Evolutionary conservation across 1,139 yeast species (phyloP).

Genomic region (Wickerhamomyces sp.): DNA sequence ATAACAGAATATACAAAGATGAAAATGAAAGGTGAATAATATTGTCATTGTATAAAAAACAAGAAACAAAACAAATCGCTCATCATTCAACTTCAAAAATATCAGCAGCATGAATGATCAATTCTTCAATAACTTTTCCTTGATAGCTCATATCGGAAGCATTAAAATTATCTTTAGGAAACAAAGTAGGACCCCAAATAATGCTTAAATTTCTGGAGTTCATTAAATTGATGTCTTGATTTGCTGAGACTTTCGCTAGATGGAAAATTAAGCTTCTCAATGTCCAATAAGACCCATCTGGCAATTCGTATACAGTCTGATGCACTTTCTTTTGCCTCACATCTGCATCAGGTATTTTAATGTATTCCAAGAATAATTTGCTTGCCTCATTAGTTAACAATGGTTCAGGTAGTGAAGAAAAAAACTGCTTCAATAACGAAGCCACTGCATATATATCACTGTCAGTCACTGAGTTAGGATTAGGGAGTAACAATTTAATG

Average conservation of each 20-base stretch:
- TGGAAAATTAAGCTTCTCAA: conserved; percentile 81
- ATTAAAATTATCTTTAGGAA: conserved; percentile 55
- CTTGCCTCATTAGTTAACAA: conserved; percentile 55
- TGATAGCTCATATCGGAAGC: conserved; percentile 80
- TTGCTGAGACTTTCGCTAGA: conserved; percentile 65
- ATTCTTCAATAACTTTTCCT: conserved; percentile 78
- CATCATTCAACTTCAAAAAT: conserved; percentile 68
- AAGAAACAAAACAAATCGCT: background rate
- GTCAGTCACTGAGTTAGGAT: conserved; percentile 48
- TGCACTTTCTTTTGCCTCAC: conserved; percentile 73
- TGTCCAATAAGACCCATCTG: conserved; percentile 94
- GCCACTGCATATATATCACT: conserved; percentile 73
- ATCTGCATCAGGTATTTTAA: conserved; percentile 57
- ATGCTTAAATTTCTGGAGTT: conserved; percentile 46
- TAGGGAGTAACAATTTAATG: conserved; percentile 48
- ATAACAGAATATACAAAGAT: no score
- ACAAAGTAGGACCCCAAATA: conserved; percentile 91
- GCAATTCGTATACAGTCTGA: conserved; percentile 80
- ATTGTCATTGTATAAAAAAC: no score
- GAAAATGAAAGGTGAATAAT: no score
- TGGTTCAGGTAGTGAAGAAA: conserved; percentile 67
- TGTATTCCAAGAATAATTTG: conserved; percentile 64
- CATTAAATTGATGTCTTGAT: conserved; percentile 72
- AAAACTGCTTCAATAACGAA: conserved; percentile 64
- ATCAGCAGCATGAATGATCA: conserved; percentile 78